Evolutionary conservation across 164 flowering plant genomes (phyloP), one percentile per base, ranked within the genome.

Genomic region (Vitis amurensis): DNA sequence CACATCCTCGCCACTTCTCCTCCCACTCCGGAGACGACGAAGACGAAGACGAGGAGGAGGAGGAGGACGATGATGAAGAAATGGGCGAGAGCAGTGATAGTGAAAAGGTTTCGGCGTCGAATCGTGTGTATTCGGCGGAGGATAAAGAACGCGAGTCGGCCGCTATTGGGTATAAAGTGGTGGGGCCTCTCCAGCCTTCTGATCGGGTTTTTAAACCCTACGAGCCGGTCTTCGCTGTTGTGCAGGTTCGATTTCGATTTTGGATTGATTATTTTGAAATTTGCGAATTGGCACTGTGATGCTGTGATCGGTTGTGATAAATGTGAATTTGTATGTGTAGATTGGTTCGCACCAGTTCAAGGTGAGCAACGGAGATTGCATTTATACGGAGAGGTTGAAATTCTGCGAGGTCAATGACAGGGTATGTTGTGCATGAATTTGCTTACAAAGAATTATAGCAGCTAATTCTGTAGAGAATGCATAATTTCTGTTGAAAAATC

Each of bases 301-400:
- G 16, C 51, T 58, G 16, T 67, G 52, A 57, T 3, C 17, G 4
- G 9, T 12, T 59, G 8, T 9, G 59, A 55, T 29, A 29, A 63
- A 59, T 31, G 30, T 64, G 29, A 37, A 37, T 37, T 17, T 30
- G 27, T 70, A 59, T 62, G 2, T 60, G 74, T 73, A 96, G 99
- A 83, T 96, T 82, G 99, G 99, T 19, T 93, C 99, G 53, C 97
- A 96, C 74, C 99, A 96, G 79, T 96, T 96, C 75, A 96, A 96
- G 76, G 98, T 96, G 71, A 90, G 97, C 85, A 92, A 89, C 83
- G 91, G 91, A 68, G 98, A 96, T 75, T 50, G 73, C 52, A 85
- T 96, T 70, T 96, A 76, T 74, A 79, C 87, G 0, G 99, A 92
- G 82, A 90, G 79, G 67, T 77, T 93, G 78, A 96, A 96, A 78